phyloP scores from a whole-genome alignment of 495 filamentous ascomycete species.

The Podospora fimiseda region DNA sequence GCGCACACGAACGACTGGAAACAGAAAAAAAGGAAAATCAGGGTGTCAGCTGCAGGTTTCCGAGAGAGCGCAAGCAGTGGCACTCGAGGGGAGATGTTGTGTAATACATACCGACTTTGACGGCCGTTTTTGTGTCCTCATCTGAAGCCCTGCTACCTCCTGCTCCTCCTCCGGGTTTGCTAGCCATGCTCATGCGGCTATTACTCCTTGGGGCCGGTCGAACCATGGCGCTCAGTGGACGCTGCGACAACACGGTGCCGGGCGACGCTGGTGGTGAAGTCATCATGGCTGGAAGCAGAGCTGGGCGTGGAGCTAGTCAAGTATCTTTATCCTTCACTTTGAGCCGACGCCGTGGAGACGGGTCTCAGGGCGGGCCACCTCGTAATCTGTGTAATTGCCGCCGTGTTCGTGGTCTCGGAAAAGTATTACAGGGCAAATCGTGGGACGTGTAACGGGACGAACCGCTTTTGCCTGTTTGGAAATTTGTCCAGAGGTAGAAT shows the following conservation, averaged over 20 bases:
- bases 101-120: conserved; percentile 89
- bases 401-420: not conserved
- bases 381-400: not conserved
- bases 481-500: conserved; percentile 15
- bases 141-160: conserved; percentile 84
- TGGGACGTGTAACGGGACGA: conserved; percentile 10
- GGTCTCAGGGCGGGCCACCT: conserved; percentile 4
- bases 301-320: conserved; percentile 21
- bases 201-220: conserved; percentile 68
- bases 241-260: conserved; percentile 41
- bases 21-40: conserved; percentile 7
- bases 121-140: conserved; percentile 90
- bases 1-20: conserved; percentile 82
- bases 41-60: conserved; percentile 21
- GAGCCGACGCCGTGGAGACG: conserved; percentile 11
- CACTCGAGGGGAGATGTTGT: conserved; percentile 12
- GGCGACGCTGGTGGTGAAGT: conserved; percentile 52
- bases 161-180: conserved; percentile 68
- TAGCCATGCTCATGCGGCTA: conserved; percentile 85
- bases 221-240: conserved; percentile 83
- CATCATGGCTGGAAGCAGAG: conserved; percentile 39
- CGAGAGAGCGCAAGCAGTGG: conserved; percentile 12
- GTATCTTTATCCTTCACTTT: conserved; percentile 11
- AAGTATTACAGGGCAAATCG: conserved; percentile 11
- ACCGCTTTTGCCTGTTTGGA: conserved; percentile 12